Evolutionary conservation across 176 grass and related monocot genomes (phyloP), one percentile per base, ranked within the genome.

Genomic region (Chloris gayana): DNA sequence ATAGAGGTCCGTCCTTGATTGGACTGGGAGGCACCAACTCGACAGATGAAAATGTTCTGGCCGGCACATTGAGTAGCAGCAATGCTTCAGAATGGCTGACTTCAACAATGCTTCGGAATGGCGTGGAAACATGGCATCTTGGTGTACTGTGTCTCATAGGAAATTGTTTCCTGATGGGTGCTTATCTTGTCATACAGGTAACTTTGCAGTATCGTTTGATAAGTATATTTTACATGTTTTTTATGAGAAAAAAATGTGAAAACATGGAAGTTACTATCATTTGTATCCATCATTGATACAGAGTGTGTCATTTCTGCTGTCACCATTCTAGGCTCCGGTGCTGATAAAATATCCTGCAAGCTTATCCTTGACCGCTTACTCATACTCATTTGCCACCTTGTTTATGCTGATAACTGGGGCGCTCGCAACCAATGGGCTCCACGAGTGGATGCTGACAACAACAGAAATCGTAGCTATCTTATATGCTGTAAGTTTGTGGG

Each of bases 121-220:
- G 88, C 4, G 6, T 95, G 22, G 86, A 82, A 37, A 76, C 80
- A 18, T 99, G 92, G 92, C 77, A 89, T 75, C 24, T 95, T 14
- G 96, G 92, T 47, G 88, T 93, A 12, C 39, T 99, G 1, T 99
- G 96, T 83, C 93, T 99, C 4, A 64, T 99, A 34, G 90, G 88
- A 61, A 99, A 93, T 44, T 95, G 92, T 41, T 89, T 95, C 70
- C 56, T 94, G 39, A 95, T 99, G 96, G 90, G 91, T 26, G 86
- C 88, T 70, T 99, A 99, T 78, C 79, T 99, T 10, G 96, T 95
- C 79, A 87, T 95, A 22, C 94, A 97, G 94, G 94, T 97, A 83
- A 59, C 24, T 27, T 60, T 17, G 3, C 70, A 64, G 35, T 31
- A 78, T 72, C 34, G 31, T 42, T n/a, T 44, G 18, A 1, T 13